Evolutionary conservation across 2,329 filamentous ascomycete species (phyloP).

Genomic region (Cytospora chrysosperma): DNA sequence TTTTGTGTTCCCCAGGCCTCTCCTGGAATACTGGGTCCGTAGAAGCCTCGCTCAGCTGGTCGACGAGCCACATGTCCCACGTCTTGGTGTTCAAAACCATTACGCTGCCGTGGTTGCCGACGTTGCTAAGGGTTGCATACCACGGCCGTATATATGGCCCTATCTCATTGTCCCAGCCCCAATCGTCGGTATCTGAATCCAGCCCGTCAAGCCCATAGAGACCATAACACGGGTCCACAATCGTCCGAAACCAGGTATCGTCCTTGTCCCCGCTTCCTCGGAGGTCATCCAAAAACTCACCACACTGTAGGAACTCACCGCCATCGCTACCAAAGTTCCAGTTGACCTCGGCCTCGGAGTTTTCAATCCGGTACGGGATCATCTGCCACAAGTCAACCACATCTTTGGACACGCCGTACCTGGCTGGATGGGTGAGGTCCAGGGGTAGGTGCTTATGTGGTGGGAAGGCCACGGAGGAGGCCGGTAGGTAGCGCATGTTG

Average conservation of each 20-base stretch:
- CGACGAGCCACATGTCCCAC: slow-evolving; percentile 1
- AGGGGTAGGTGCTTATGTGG: neutral
- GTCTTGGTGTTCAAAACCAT: neutral
- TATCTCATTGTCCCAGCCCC: neutral
- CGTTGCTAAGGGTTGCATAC: neutral
- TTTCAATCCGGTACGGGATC: neutral
- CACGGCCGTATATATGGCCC: slow-evolving; percentile 3
- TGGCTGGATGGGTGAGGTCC: neutral
- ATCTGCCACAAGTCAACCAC: neutral
- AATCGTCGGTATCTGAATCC: neutral
- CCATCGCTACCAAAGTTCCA: neutral
- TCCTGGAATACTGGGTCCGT: neutral
- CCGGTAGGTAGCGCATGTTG: neutral
- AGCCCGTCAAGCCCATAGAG: neutral
- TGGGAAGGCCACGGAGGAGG: neutral
- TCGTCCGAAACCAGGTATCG: neutral
- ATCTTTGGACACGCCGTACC: neutral
- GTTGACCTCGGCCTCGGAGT: neutral
- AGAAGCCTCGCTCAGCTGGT: neutral
- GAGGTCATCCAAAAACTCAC: neutral
- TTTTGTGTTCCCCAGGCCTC: neutral
- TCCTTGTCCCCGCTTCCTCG: neutral
- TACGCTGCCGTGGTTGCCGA: neutral
- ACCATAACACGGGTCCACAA: neutral
- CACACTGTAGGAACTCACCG: neutral